Evolutionary conservation across 257 asterid genomes (phyloP).

Genomic region (Anisodus acutangulus): DNA sequence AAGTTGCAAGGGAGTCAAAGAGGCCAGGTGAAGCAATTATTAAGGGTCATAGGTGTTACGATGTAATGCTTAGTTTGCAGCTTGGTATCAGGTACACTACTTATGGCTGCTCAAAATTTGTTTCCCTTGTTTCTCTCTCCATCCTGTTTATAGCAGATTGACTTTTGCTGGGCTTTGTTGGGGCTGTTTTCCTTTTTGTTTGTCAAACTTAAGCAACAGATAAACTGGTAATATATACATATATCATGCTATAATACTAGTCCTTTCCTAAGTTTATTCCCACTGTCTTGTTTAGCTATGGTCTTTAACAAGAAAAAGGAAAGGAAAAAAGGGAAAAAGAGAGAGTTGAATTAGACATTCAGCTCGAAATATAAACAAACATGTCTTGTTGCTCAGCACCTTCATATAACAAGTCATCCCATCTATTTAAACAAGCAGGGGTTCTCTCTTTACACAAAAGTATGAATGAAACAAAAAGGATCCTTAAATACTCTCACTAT

Average conservation of each 20-base stretch:
- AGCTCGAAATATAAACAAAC: neutral
- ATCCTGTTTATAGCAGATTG: neutral
- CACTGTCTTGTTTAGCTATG: neutral
- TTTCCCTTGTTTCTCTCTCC: neutral
- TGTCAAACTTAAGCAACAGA: neutral
- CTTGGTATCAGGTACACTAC: constrained; percentile 87
- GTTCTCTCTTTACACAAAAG: neutral
- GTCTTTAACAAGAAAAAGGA: neutral
- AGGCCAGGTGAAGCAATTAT: constrained; percentile 89
- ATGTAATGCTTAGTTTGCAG: constrained; percentile 93
- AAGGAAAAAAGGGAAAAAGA: neutral
- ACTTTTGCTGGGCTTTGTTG: constrained; percentile 25
- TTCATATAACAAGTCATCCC: neutral
- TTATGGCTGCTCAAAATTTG: neutral
- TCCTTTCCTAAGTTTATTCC: neutral
- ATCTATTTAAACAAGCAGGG: neutral
- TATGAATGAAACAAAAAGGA: neutral
- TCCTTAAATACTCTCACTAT: neutral
- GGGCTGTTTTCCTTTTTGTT: neutral
- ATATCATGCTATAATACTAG: neutral
- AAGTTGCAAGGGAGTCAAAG: constrained; percentile 67
- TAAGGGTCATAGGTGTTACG: constrained; percentile 95
- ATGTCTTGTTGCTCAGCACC: neutral
- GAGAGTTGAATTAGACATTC: neutral
- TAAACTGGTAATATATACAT: neutral